These are phyloP conservation scores for Hypoxylon sp. DNA, from an alignment of 2,329 filamentous ascomycete species.

Conservation along the genomic window DNA sequence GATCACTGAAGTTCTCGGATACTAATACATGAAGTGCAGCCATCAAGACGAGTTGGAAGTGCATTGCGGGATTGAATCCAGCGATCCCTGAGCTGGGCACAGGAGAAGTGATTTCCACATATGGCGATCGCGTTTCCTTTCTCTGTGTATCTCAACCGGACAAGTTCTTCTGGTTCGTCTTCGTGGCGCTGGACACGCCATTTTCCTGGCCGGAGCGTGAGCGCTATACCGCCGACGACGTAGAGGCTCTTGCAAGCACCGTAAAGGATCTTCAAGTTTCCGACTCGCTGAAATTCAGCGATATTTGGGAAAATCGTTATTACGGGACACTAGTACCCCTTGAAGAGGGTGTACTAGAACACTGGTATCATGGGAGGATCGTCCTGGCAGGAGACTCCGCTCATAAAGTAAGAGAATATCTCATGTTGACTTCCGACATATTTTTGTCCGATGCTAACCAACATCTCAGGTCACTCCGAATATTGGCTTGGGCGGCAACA, in stretches of 20 bases:
- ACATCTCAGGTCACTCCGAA: slow-evolving; percentile 42
- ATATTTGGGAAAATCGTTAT: slow-evolving; percentile 46
- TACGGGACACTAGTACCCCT: slow-evolving; percentile 39
- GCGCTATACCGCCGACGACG: slow-evolving; percentile 45
- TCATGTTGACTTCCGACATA: neutral
- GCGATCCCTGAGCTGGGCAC: slow-evolving; percentile 14
- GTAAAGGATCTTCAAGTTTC: slow-evolving; percentile 43
- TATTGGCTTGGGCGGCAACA: slow-evolving; percentile 49
- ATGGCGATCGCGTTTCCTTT: slow-evolving; percentile 20
- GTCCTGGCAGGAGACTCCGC: slow-evolving; percentile 49
- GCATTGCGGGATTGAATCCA: slow-evolving; percentile 19
- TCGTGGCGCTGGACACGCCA: slow-evolving; percentile 36
- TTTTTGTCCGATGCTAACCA: neutral
- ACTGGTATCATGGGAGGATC: slow-evolving; percentile 48
- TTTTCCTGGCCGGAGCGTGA: slow-evolving; percentile 39
- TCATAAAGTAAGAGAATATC: slow-evolving; percentile 46
- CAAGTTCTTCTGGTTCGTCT: slow-evolving; percentile 40
- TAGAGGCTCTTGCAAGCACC: slow-evolving; percentile 40
- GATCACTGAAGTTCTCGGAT: neutral
- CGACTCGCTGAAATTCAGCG: slow-evolving; percentile 44
- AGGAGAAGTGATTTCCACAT: slow-evolving; percentile 19
- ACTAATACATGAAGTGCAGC: slow-evolving; percentile 12
- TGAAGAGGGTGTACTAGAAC: slow-evolving; percentile 48
- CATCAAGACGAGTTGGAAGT: slow-evolving; percentile 29
- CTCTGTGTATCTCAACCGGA: slow-evolving; percentile 1